Evolutionary conservation across 192 early-diverging fungal genomes (phyloP), one percentile per base, ranked within the genome.

Genomic region (Backusella sp.): DNA sequence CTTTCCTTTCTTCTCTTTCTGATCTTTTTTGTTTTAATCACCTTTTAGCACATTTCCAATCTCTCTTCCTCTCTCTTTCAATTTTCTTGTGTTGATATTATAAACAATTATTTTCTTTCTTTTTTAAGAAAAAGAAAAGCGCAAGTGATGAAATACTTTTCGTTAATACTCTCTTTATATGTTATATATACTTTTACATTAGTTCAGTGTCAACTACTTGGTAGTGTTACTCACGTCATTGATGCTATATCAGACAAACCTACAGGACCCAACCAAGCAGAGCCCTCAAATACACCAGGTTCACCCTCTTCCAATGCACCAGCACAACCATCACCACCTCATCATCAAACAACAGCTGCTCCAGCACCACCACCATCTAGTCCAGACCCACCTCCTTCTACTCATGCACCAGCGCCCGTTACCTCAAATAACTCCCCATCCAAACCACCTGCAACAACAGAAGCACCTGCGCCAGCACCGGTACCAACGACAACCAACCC

Each of bases 351-450:
- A 26, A n/a, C 75, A 42, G 46, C 46, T 23, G n/a, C 74, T 36
- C 68, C 74, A 49, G 28, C 67, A 26, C 49, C 35, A 0, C 36
- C 53, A n/a, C 46, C 75, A 1, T 39, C 73, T 42, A 72, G 12
- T 32, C 21, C 41, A 19, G 42, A 42, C 1, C 71, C 71, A 15
- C 23, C 71, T 39, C 72, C 52, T 17, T 9, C 56, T 4, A 21
- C 72, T 21, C 49, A 41, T 28, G 71, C 34, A 46, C 71, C 71
- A 70, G 23, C 52, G n/a, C 56, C 75, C 21, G 26, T 49, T 4
- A 37, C 36, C 32, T 44, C 42, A 34, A 36, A 68, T 12, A 12
- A 32, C 41, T 21, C 68, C 8, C 35, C 68, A 42, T 4, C 39
- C 42, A 23, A 42, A 71, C 42, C 42, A 71, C 42, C 42, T 65